Evolutionary conservation across 2,329 filamentous ascomycete genomes (phyloP).

Genomic region (Talaromyces sp.): DNA sequence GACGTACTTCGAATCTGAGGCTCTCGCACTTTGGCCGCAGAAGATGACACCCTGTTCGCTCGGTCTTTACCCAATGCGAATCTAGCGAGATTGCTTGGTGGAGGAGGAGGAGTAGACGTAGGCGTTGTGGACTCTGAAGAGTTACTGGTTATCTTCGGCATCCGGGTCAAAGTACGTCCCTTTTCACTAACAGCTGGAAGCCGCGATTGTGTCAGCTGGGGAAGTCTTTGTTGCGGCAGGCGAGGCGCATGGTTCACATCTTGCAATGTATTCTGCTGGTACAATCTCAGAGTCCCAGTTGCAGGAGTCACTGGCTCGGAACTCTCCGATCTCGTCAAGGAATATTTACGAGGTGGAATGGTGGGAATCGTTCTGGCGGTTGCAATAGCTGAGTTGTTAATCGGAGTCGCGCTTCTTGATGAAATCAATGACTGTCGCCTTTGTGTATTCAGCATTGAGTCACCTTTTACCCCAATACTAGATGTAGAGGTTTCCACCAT

Average conservation of each 20-base stretch:
- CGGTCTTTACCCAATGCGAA: constrained; percentile 10
- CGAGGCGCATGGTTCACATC: constrained; percentile 4
- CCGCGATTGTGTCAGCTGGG: constrained; percentile 9
- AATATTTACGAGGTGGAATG: constrained; percentile 13
- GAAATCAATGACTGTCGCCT: constrained; percentile 11
- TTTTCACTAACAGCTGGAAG: constrained; percentile 7
- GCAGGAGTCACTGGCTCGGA: neutral
- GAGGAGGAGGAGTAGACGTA: neutral
- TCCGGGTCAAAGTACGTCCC: neutral
- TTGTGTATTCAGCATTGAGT: neutral
- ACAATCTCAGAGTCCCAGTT: neutral
- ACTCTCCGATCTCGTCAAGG: constrained; percentile 5
- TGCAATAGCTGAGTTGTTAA: neutral
- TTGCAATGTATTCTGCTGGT: neutral
- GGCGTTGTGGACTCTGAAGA: neutral
- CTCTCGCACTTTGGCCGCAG: neutral
- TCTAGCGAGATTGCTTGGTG: constrained; percentile 5
- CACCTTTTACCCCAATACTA: neutral
- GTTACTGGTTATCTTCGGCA: constrained; percentile 8
- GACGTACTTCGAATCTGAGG: neutral
- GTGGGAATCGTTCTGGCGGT: neutral
- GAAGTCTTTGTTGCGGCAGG: neutral
- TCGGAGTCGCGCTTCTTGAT: neutral
- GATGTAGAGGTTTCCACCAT: neutral
- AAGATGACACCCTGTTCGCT: neutral